Conservation (phyloP, 2,329 filamentous ascomycete genomes). For the Clarireedia sp. region DNA sequence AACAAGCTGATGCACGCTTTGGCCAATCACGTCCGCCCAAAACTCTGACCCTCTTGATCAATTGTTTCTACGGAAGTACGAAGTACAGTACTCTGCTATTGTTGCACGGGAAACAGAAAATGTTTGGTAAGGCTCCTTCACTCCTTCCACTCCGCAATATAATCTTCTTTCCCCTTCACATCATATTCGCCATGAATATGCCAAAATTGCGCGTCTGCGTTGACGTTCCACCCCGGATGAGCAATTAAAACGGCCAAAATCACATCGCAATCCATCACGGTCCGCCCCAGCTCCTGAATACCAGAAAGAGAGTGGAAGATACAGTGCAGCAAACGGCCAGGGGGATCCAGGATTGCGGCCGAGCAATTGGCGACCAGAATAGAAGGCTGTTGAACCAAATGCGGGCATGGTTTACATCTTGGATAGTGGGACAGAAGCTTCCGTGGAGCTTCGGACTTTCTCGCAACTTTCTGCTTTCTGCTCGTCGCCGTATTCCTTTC, state of each 20-base stretch:
- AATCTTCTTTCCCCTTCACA: not conserved
- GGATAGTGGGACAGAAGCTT: not conserved
- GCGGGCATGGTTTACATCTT: not conserved
- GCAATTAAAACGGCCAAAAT: not conserved
- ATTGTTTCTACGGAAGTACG: not conserved
- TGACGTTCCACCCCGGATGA: not conserved
- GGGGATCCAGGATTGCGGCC: not conserved
- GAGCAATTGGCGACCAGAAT: not conserved
- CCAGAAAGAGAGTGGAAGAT: not conserved
- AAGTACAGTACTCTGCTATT: not conserved
- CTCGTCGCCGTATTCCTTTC: not conserved
- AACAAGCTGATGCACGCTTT: not conserved
- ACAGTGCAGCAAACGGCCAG: not conserved
- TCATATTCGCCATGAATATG: not conserved
- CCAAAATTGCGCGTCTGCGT: not conserved
- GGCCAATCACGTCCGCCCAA: not conserved
- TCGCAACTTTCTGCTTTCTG: not conserved
- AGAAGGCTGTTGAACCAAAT: not conserved
- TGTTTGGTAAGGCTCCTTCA: not conserved
- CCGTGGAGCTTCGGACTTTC: not conserved
- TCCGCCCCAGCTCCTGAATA: not conserved
- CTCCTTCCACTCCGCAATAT: slow-evolving; percentile 2
- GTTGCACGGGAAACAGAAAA: not conserved
- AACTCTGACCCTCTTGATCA: not conserved
- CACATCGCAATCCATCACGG: not conserved